A percentile compares a stretch with the other conserved stretches of the same genome.
These are phyloP conservation scores for Monosporozyma solicola DNA, from an alignment of 805 yeast genomes.

Conservation along the genomic window DNA sequence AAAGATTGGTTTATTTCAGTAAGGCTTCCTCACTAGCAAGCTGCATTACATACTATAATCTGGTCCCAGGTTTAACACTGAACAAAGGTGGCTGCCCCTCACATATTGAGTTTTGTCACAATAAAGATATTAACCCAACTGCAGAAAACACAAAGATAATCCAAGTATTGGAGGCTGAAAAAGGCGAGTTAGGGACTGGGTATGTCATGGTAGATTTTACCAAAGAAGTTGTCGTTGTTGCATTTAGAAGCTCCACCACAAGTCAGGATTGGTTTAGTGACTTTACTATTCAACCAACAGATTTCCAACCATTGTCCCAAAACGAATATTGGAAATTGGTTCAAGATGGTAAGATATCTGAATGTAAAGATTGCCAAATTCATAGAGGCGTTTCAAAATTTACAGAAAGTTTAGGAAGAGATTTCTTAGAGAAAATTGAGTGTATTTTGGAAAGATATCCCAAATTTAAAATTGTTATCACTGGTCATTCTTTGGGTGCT, in stretches of 20 bases:
- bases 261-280: slow-evolving; percentile 56
- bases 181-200: slow-evolving; percentile 46
- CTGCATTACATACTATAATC: slow-evolving; percentile 24
- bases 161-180: slow-evolving; percentile 34
- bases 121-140: slow-evolving; percentile 20
- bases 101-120: slow-evolving; percentile 25
- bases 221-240: slow-evolving; percentile 37
- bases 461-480: slow-evolving; percentile 41
- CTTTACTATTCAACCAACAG: slow-evolving; percentile 38
- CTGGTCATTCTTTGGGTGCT: slow-evolving; percentile 76
- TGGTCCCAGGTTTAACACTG: slow-evolving; percentile 20
- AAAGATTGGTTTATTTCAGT: slow-evolving; percentile 26
- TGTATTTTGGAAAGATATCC: slow-evolving; percentile 33
- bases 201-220: slow-evolving; percentile 42
- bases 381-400: slow-evolving; percentile 58
- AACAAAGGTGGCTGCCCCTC: slow-evolving; percentile 29
- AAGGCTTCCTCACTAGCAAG: slow-evolving; percentile 30
- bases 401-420: slow-evolving; percentile 33
- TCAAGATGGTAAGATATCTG: slow-evolving; percentile 15
- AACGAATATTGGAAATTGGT: slow-evolving; percentile 16
- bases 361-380: slow-evolving; percentile 46
- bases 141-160: slow-evolving; percentile 30
- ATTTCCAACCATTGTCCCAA: slow-evolving; percentile 38
- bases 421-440: slow-evolving; percentile 32
- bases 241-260: slow-evolving; percentile 57